Percentiles rank a stretch among this genome's conserved stretches.
Evolutionary conservation across 169 alveolate genomes (phyloP).

Genomic region (Cytauxzoon felis): DNA sequence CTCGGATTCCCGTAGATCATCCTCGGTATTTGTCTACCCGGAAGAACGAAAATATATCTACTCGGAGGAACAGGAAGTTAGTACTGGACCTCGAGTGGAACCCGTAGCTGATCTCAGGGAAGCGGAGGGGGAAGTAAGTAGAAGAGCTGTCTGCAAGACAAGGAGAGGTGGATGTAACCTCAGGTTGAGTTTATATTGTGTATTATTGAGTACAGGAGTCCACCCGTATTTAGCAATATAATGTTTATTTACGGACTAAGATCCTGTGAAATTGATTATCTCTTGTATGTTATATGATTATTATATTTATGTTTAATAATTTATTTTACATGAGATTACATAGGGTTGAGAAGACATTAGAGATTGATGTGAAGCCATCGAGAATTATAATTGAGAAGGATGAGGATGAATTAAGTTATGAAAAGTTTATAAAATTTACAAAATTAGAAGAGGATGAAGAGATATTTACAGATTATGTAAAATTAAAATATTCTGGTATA

Average conservation of each 20-base stretch:
- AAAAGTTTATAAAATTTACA: constrained; percentile 64
- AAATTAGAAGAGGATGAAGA: constrained; percentile 81
- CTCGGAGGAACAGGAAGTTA: too few relatives aligned
- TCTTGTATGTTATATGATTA: not conserved
- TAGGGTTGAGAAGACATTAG: not conserved
- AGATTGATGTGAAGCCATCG: not conserved
- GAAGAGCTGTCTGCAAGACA: too few relatives aligned
- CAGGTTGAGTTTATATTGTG: too few relatives aligned
- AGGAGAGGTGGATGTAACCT: too few relatives aligned
- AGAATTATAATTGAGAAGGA: not conserved
- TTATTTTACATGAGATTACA: not conserved
- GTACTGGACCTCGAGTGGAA: not conserved
- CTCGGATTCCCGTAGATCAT: too few relatives aligned
- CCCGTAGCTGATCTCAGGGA: not conserved
- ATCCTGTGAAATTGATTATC: constrained; percentile 45
- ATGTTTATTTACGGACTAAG: constrained; percentile 54
- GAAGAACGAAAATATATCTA: too few relatives aligned
- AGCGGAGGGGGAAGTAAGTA: not conserved
- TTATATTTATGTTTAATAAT: constrained; percentile 5
- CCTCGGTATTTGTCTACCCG: too few relatives aligned
- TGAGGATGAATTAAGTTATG: not conserved
- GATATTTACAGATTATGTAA: constrained; percentile 70
- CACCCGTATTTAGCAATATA: constrained; percentile 56
- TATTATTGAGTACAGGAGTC: constrained; percentile 37
- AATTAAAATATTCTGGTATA: not conserved